Base-by-base conservation (phyloP, 805 yeast genomes). In the Myxozyma udenii region DNA sequence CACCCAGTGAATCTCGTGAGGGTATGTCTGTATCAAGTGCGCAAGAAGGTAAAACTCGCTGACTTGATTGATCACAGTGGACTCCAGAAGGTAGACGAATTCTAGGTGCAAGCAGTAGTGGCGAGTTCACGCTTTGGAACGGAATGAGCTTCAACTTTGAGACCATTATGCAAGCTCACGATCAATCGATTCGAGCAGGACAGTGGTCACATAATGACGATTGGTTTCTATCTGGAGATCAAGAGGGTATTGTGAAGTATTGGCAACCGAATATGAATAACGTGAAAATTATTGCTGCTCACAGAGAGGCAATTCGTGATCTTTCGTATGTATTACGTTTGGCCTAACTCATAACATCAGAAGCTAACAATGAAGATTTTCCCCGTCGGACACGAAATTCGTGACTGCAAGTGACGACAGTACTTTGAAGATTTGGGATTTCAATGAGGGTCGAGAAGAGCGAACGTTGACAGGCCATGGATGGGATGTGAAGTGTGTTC, bases 261-360 rank as follows among this genome's bases (percentile, higher is more conserved):
- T 93, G 98, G 98, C 98, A 90, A 70, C 95, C 97, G 3, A 93
- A 93, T 69, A 87, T 93, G 74, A 93, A 93, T 71, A 91, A 93
- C 73, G 97, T 95, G 42, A 89, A 91, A 66, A 84, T 87, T 25
- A 64, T 79, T 47, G 76, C 78, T 36, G 89, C 84, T 0, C 95
- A 89, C 65, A 75, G 85, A 3, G 93, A 87, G 67, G 86, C 87
- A 7, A 78, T 93, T 37, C 77, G 95, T 53, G 98, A 88, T 62
- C 77, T 93, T 38, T 84, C 90, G 4, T 48, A 33, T 12, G 49
- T 40, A 3, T 23, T 19, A 6, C 11, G 3, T 21, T 33, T 19
- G 16, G 1, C 16, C 7, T 16, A 19, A 7, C 21, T 3, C 18
- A 6, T 18, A 7, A 3, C 18, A 2, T 6, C 7, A n/a, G 4